Conservation (phyloP, 1,284 basidiomycete genomes). For the Naganishia liquefaciens region DNA sequence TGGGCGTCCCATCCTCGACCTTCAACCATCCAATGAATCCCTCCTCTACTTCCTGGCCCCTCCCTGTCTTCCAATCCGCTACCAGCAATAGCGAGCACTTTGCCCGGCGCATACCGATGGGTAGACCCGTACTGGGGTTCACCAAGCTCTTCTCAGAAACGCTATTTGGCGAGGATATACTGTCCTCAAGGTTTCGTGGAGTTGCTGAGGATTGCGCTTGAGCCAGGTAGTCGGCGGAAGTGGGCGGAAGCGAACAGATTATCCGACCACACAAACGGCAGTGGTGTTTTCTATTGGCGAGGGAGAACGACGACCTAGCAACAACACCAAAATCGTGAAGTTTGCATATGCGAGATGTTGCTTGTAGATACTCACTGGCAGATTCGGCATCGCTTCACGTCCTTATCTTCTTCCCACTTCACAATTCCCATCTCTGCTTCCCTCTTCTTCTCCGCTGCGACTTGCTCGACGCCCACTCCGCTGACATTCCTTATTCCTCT, state of each 20-base stretch:
- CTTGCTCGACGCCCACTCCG: slow-evolving; percentile 62
- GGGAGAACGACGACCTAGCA: slow-evolving; percentile 71
- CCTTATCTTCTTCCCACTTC: slow-evolving; percentile 65
- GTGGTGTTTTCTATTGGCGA: slow-evolving; percentile 94
- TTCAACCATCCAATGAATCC: slow-evolving; percentile 70
- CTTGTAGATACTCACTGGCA: slow-evolving; percentile 66
- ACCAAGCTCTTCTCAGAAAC: background rate
- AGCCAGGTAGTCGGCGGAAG: slow-evolving; percentile 57
- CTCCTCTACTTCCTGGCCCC: slow-evolving; percentile 80
- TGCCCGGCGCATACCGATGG: slow-evolving; percentile 60
- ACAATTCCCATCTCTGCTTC: slow-evolving; percentile 80
- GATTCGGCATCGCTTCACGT: slow-evolving; percentile 42
- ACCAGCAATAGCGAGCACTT: slow-evolving; percentile 77
- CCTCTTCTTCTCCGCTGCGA: slow-evolving; percentile 52
- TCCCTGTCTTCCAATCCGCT: slow-evolving; percentile 69
- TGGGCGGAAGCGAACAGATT: slow-evolving; percentile 85
- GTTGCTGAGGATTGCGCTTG: slow-evolving; percentile 38
- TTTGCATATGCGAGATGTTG: background rate
- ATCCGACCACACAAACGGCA: slow-evolving; percentile 92
- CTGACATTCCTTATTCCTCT: slow-evolving; percentile 61
- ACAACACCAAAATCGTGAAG: background rate
- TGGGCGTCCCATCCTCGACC: slow-evolving; percentile 35
- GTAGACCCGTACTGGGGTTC: slow-evolving; percentile 37
- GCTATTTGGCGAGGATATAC: slow-evolving; percentile 30
- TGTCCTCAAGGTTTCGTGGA: slow-evolving; percentile 39